These are phyloP conservation scores for Mycena galericulata DNA, from an alignment of 768 basidiomycete genomes.

Conservation along the genomic window DNA sequence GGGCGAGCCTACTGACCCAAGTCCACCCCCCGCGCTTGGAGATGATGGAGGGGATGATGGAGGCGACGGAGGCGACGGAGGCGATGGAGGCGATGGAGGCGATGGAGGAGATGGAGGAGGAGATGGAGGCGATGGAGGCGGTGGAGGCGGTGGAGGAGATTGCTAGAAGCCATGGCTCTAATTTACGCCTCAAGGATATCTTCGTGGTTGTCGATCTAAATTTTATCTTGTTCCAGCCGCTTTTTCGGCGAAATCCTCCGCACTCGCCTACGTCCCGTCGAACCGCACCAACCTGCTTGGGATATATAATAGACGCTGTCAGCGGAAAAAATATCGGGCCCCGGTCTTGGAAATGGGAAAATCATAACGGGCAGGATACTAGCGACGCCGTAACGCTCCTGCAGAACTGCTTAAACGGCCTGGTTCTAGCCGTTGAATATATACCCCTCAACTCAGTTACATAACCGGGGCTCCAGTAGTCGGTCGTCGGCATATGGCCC, in stretches of 20 bases:
- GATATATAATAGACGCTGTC: too few relatives aligned
- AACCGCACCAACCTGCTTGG: too few relatives aligned
- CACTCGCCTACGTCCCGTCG: neutral
- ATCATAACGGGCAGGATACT: too few relatives aligned
- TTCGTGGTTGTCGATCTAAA: constrained; percentile 2
- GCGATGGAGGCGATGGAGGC: constrained; percentile 3
- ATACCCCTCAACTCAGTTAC: too few relatives aligned
- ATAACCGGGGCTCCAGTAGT: too few relatives aligned
- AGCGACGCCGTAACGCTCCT: too few relatives aligned
- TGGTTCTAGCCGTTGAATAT: too few relatives aligned
- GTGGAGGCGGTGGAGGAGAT: neutral
- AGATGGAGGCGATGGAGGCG: neutral
- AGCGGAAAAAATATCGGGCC: too few relatives aligned
- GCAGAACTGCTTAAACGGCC: too few relatives aligned
- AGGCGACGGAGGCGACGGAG: constrained; percentile 7
- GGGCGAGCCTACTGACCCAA: constrained; percentile 2
- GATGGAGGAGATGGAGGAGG: neutral
- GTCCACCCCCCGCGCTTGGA: neutral
- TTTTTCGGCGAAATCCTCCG: constrained; percentile 4
- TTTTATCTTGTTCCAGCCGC: constrained; percentile 1
- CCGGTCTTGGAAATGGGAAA: too few relatives aligned
- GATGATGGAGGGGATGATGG: constrained; percentile 1
- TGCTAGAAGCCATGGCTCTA: constrained; percentile 2
- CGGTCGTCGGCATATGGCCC: too few relatives aligned
- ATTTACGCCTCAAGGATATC: constrained; percentile 2